Conservation (phyloP, 2,329 filamentous ascomycete genomes). For the Alternaria panax region DNA sequence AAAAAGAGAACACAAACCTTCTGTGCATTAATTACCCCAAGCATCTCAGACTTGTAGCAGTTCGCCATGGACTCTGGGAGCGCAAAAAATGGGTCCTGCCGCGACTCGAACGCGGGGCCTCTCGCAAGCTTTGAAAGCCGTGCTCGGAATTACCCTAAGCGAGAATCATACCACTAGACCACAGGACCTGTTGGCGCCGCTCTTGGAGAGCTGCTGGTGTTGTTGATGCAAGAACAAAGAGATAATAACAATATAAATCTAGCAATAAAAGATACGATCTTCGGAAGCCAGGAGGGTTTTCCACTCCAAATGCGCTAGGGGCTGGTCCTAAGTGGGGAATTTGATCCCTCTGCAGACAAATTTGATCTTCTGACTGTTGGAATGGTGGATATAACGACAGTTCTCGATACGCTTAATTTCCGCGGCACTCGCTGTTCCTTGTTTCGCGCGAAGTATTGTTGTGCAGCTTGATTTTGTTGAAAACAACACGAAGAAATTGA, state of each 20-base stretch:
- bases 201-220: background rate
- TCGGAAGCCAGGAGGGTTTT: too few species aligned
- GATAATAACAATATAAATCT: background rate
- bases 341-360: background rate
- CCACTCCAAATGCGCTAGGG: too few species aligned
- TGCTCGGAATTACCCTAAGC: slow-evolving; percentile 62
- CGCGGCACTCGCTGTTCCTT: background rate
- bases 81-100: slow-evolving; percentile 32
- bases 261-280: too few species aligned
- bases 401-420: background rate
- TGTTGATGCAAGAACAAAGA: background rate
- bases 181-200: slow-evolving; percentile 36
- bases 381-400: too few species aligned
- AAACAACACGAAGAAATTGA: background rate
- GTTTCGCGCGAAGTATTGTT: background rate
- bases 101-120: slow-evolving; percentile 41
- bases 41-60: background rate
- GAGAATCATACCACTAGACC: slow-evolving; percentile 73
- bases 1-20: too few species aligned
- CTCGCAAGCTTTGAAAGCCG: slow-evolving; percentile 33
- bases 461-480: background rate
- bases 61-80: background rate
- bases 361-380: too few species aligned
- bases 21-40: too few species aligned
- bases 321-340: too few species aligned